These are phyloP conservation scores for Leucogyrophana mollusca DNA, from an alignment of 768 basidiomycete genomes.

Conservation along the genomic window DNA sequence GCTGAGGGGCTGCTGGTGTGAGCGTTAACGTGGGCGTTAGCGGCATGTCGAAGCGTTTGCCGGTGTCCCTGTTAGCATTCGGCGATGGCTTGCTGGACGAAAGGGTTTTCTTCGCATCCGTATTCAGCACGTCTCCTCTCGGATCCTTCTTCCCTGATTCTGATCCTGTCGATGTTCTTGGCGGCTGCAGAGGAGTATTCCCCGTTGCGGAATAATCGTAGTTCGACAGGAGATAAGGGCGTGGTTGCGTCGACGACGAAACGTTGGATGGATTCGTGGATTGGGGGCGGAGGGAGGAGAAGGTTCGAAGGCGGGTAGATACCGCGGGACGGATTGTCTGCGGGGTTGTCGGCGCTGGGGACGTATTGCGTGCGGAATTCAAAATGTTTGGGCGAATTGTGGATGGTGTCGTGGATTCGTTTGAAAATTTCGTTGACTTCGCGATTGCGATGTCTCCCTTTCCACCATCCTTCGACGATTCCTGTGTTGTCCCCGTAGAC, in stretches of 20 bases:
- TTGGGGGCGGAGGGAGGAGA: conserved; percentile 10
- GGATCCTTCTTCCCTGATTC: neutral
- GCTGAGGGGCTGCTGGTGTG: too few relatives aligned
- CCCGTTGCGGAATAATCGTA: neutral
- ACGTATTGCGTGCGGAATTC: conserved; percentile 8
- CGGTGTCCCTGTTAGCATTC: too few relatives aligned
- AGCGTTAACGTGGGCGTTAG: too few relatives aligned
- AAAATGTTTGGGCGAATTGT: neutral
- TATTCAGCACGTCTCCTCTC: neutral
- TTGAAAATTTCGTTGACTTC: conserved; percentile 30
- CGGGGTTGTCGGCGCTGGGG: conserved; percentile 6
- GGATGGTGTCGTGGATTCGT: conserved; percentile 12
- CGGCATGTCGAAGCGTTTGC: too few relatives aligned
- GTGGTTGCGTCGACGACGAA: conserved; percentile 1
- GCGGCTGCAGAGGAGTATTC: neutral
- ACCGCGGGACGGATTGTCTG: conserved; percentile 17
- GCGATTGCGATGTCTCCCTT: conserved; percentile 31
- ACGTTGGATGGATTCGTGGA: conserved; percentile 4
- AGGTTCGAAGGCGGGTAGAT: neutral
- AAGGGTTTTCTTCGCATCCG: too few relatives aligned
- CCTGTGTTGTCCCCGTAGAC: conserved; percentile 40
- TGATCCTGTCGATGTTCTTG: neutral
- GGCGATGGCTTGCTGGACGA: too few relatives aligned
- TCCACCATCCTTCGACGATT: conserved; percentile 43
- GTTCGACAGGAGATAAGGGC: neutral